Conservation (phyloP, 768 basidiomycete genomes). For the Dacryopinax spathularia region DNA sequence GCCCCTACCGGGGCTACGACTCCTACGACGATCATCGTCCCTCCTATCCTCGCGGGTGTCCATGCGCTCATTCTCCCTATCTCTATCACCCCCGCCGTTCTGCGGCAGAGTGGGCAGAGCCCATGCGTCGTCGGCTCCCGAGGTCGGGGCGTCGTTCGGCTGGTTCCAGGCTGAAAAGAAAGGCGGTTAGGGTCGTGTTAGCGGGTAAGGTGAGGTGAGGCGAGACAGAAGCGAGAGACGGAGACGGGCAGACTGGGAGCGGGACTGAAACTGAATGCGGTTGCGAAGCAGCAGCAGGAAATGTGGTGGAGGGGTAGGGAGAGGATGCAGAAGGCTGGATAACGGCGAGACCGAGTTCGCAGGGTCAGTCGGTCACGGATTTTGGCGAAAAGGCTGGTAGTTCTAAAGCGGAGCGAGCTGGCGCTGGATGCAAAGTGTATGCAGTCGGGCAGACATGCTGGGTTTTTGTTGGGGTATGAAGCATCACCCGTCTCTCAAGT, state of each 20-base stretch:
- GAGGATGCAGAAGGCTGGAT: neutral
- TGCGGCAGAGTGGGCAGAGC: neutral
- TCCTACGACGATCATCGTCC: neutral
- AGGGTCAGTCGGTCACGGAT: slow-evolving; percentile 2
- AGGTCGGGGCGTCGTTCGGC: neutral
- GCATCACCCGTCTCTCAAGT: too few species aligned
- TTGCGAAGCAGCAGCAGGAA: neutral
- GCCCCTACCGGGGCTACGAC: neutral
- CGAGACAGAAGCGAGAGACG: neutral
- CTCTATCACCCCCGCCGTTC: neutral
- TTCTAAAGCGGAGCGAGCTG: too few species aligned
- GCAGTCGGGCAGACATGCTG: neutral
- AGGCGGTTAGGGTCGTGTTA: slow-evolving; percentile 4
- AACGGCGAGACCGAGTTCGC: slow-evolving; percentile 3
- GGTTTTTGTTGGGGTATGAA: too few species aligned
- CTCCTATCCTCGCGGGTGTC: slow-evolving; percentile 1
- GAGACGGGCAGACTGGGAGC: neutral
- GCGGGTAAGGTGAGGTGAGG: neutral
- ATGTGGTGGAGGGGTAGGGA: neutral
- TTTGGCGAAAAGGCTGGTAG: neutral
- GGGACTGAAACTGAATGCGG: too few species aligned
- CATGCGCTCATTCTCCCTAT: neutral
- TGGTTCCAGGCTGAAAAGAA: neutral
- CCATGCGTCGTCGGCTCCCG: neutral
- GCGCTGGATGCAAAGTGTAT: neutral